Conservation (phyloP, 192 early-diverging fungal species). For the Haplosporangium gracile region DNA sequence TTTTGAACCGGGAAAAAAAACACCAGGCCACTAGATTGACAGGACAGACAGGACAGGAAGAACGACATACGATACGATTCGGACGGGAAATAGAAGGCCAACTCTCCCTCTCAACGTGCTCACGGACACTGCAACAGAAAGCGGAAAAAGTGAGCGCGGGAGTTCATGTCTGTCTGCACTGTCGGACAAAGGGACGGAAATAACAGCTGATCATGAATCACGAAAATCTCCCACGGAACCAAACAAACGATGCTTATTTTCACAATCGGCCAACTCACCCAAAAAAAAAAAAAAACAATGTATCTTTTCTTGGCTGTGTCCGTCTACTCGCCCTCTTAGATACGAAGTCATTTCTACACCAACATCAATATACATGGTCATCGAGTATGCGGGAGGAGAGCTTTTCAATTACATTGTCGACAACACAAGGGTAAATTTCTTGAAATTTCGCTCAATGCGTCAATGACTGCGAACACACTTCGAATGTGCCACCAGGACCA, state of each 20-base stretch:
- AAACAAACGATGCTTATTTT: not conserved
- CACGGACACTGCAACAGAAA: not conserved
- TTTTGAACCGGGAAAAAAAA: not conserved
- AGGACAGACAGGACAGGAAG: not conserved
- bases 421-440: slow-evolving; percentile 68
- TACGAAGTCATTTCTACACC: slow-evolving; percentile 98
- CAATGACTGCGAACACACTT: not conserved
- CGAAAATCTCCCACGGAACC: slow-evolving; percentile 3
- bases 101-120: not conserved
- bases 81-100: not conserved
- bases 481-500: not conserved
- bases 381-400: slow-evolving; percentile 88
- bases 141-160: slow-evolving; percentile 5
- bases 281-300: slow-evolving; percentile 8
- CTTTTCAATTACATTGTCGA: slow-evolving; percentile 91
- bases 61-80: not conserved
- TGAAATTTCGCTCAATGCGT: not conserved
- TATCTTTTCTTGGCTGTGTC: not conserved
- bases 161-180: not conserved
- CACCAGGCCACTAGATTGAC: not conserved
- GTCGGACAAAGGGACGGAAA: not conserved
- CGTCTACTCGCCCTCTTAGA: slow-evolving; percentile 44
- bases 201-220: slow-evolving; percentile 34
- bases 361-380: slow-evolving; percentile 97
- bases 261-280: not conserved